Percentiles rank a stretch among this genome's conserved stretches.
Evolutionary conservation across 2,329 filamentous ascomycete genomes (phyloP).

Genomic region (Alternaria sp.): DNA sequence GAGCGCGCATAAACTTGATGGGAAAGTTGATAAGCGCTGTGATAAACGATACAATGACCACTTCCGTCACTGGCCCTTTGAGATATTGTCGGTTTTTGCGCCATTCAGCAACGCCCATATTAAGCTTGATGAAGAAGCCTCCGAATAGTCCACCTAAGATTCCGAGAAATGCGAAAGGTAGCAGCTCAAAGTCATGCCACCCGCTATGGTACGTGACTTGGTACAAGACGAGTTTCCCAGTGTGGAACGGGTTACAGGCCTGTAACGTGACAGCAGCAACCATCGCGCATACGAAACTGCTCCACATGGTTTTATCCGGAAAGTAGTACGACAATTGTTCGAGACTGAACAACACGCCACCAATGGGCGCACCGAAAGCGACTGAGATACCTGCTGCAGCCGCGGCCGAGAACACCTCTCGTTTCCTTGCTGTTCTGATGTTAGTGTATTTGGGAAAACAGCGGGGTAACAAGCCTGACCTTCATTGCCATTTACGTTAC

Average conservation of each 20-base stretch:
- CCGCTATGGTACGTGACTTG: slow-evolving; percentile 91
- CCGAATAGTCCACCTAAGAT: slow-evolving; percentile 94
- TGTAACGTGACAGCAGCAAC: slow-evolving; percentile 95
- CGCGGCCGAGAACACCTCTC: slow-evolving; percentile 91
- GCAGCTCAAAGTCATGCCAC: slow-evolving; percentile 94
- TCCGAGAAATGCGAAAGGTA: slow-evolving; percentile 87
- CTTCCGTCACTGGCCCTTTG: slow-evolving; percentile 77
- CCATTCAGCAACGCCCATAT: slow-evolving; percentile 86
- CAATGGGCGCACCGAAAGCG: slow-evolving; percentile 92
- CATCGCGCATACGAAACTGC: slow-evolving; percentile 99
- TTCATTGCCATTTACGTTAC: slow-evolving; percentile 85
- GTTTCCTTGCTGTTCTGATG: slow-evolving; percentile 75
- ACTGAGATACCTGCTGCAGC: slow-evolving; percentile 93
- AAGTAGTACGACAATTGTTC: slow-evolving; percentile 98
- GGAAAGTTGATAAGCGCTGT: slow-evolving; percentile 94
- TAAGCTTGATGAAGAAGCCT: slow-evolving; percentile 91
- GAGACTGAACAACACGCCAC: slow-evolving; percentile 93
- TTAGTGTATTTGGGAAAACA: slow-evolving; percentile 26
- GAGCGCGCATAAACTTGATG: slow-evolving; percentile 94
- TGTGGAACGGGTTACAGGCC: slow-evolving; percentile 91
- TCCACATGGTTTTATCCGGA: slow-evolving; percentile 99
- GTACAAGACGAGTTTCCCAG: slow-evolving; percentile 93
- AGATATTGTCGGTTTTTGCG: slow-evolving; percentile 76
- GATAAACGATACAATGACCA: slow-evolving; percentile 78
- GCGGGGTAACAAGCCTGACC: slow-evolving; percentile 57